These are phyloP conservation scores for Hypoxylon lienhwacheense DNA, from an alignment of 495 filamentous ascomycete species.

Conservation along the genomic window DNA sequence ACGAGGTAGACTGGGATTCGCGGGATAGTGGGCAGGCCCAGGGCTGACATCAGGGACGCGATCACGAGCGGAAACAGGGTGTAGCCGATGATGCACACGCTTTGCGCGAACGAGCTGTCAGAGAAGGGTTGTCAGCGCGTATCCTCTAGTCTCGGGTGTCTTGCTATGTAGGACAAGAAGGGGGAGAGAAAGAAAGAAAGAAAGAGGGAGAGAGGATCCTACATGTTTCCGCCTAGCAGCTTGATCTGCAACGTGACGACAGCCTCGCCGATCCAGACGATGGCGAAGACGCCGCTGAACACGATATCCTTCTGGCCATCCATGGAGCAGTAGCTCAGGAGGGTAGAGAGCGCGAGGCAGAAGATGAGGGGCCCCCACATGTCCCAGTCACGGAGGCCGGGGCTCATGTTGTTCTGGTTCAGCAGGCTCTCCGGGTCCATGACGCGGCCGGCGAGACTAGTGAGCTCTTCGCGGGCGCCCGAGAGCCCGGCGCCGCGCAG, in stretches of 20 bases:
- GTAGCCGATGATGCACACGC: constrained; percentile 96
- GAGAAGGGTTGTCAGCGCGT: background rate
- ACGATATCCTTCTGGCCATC: constrained; percentile 79
- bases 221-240: constrained; percentile 97
- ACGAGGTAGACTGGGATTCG: constrained; percentile 88
- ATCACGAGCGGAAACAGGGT: constrained; percentile 98
- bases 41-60: constrained; percentile 82
- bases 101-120: constrained; percentile 91
- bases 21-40: constrained; percentile 72
- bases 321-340: constrained; percentile 76
- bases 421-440: constrained; percentile 65
- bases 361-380: constrained; percentile 96
- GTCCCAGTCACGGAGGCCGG: constrained; percentile 93
- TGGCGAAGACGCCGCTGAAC: constrained; percentile 93
- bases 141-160: too few species aligned
- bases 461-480: constrained; percentile 65
- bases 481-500: constrained; percentile 51
- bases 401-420: constrained; percentile 78
- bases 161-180: background rate
- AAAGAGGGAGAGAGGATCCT: constrained; percentile 42
- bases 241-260: constrained; percentile 99
- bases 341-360: constrained; percentile 81
- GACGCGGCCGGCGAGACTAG: constrained; percentile 58
- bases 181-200: constrained; percentile 4
- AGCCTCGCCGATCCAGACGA: constrained; percentile 96